phyloP scores from a whole-genome alignment of 768 basidiomycete species.

The Amanita exitialis region DNA sequence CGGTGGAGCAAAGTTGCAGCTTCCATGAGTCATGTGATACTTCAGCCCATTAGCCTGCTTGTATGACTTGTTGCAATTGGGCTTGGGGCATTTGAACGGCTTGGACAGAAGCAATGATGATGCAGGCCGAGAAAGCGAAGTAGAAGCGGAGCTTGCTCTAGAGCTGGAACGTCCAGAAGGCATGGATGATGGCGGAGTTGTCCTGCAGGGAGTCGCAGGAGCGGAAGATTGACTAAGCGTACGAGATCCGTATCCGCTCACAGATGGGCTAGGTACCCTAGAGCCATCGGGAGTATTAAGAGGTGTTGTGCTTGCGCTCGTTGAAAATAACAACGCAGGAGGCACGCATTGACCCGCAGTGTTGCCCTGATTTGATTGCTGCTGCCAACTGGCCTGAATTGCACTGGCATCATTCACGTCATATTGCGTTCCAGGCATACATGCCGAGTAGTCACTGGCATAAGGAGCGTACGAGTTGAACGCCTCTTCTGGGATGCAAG shows the following conservation, averaged over 20 bases:
- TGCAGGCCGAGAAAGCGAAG: slow-evolving; percentile 25
- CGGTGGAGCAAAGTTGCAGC: slow-evolving; percentile 87
- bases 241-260: slow-evolving; percentile 7
- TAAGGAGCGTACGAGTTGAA: slow-evolving; percentile 67
- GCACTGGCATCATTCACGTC: slow-evolving; percentile 25
- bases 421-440: slow-evolving; percentile 49
- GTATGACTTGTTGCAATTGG: slow-evolving; percentile 92
- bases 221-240: slow-evolving; percentile 6
- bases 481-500: slow-evolving; percentile 36
- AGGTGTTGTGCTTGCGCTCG: slow-evolving; percentile 24
- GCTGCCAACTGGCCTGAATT: slow-evolving; percentile 11
- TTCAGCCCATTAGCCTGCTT: slow-evolving; percentile 95
- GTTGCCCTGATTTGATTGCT: slow-evolving; percentile 20
- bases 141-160: slow-evolving; percentile 4
- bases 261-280: slow-evolving; percentile 21
- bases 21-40: slow-evolving; percentile 89
- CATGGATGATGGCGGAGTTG: slow-evolving; percentile 4
- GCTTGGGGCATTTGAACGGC: slow-evolving; percentile 89
- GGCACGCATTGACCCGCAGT: slow-evolving; percentile 39
- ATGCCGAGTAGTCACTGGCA: slow-evolving; percentile 46
- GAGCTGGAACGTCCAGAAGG: slow-evolving; percentile 7
- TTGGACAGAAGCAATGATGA: slow-evolving; percentile 65
- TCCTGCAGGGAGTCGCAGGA: slow-evolving; percentile 4
- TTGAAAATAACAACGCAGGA: slow-evolving; percentile 54
- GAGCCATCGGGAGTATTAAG: slow-evolving; percentile 38